Evolutionary conservation across 179 eudicot species (phyloP).

Genomic region (Beta macrorhiza): DNA sequence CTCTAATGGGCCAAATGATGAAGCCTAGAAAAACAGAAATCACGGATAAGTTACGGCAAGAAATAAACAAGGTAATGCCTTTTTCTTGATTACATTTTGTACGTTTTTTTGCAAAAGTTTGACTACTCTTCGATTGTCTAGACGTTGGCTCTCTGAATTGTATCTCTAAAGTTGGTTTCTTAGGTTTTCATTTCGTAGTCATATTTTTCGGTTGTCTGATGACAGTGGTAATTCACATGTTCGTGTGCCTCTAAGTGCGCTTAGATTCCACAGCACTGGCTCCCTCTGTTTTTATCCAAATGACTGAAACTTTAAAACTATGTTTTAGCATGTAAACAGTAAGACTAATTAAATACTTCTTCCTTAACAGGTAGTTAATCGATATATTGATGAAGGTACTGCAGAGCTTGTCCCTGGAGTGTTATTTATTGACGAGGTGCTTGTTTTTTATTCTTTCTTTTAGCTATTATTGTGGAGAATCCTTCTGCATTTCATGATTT

Average conservation of each 20-base stretch:
- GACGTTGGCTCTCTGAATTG: background rate
- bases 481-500: background rate
- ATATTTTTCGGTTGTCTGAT: background rate
- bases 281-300: background rate
- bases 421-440: slow-evolving; percentile 90
- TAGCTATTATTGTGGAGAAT: background rate
- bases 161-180: background rate
- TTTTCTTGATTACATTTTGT: background rate
- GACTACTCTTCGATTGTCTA: background rate
- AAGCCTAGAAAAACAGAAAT: slow-evolving; percentile 94
- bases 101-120: background rate
- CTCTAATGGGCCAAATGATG: slow-evolving; percentile 98
- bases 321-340: background rate
- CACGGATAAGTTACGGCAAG: slow-evolving; percentile 90
- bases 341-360: background rate
- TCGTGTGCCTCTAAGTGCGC: background rate
- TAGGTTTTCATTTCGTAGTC: background rate
- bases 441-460: background rate
- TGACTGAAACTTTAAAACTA: background rate
- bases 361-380: slow-evolving; percentile 72
- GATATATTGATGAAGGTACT: slow-evolving; percentile 90
- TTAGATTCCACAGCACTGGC: background rate
- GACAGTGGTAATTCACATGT: background rate
- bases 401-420: slow-evolving; percentile 98
- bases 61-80: slow-evolving; percentile 76